Percentiles rank a stretch among this genome's conserved stretches.
These are phyloP conservation scores for Trametes coccinea DNA, from an alignment of 768 basidiomycete genomes.

Conservation along the genomic window DNA sequence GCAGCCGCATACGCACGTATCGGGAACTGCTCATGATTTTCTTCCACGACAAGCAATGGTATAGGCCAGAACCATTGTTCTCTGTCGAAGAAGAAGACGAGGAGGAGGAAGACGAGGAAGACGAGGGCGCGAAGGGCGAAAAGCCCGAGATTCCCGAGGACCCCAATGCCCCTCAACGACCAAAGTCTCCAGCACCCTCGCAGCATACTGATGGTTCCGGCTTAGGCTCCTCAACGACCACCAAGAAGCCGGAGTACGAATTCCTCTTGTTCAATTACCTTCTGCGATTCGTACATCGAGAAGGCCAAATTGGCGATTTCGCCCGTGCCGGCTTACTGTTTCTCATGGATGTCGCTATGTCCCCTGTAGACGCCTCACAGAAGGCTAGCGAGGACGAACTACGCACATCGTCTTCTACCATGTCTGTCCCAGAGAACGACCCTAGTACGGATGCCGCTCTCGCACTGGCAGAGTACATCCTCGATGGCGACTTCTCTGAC, in stretches of 20 bases:
- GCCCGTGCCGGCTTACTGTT: constrained; percentile 91
- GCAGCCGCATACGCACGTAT: constrained; percentile 87
- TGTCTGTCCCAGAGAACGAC: constrained; percentile 44
- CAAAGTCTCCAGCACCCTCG: constrained; percentile 62
- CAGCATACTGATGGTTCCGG: constrained; percentile 56
- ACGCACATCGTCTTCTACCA: constrained; percentile 31
- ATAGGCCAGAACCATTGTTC: constrained; percentile 72
- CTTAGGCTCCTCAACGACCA: constrained; percentile 38
- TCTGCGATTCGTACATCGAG: constrained; percentile 91
- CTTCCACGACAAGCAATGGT: constrained; percentile 94
- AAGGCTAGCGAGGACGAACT: constrained; percentile 38
- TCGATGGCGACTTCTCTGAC: constrained; percentile 98
- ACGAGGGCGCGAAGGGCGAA: constrained; percentile 48
- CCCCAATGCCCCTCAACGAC: constrained; percentile 22
- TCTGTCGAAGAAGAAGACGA: constrained; percentile 78
- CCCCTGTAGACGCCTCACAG: constrained; percentile 58
- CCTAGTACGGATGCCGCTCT: constrained; percentile 84
- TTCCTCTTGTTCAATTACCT: constrained; percentile 96
- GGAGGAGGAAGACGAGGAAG: constrained; percentile 37
- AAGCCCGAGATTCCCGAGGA: constrained; percentile 17
- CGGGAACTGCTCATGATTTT: constrained; percentile 94
- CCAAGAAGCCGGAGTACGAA: constrained; percentile 87
- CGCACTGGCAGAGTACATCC: constrained; percentile 88
- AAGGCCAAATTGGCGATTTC: constrained; percentile 91
- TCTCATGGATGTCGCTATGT: constrained; percentile 95